phyloP scores from a whole-genome alignment of 2,329 filamentous ascomycete species.

The Paramyrothecium sp. region DNA sequence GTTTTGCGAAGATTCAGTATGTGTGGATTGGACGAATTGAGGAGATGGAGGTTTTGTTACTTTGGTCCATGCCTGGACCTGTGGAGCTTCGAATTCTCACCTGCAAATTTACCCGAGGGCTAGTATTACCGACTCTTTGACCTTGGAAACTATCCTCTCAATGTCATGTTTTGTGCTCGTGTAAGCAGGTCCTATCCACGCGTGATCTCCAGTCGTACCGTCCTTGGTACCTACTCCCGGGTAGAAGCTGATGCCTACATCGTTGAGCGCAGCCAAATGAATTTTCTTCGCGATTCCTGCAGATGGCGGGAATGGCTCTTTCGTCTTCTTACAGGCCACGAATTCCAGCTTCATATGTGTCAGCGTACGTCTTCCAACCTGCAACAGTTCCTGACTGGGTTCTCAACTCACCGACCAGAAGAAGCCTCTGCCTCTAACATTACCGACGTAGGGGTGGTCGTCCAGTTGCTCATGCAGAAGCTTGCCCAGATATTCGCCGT shows the following conservation, averaged over 20 bases:
- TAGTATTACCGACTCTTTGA: conserved; percentile 8
- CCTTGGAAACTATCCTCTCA: conserved; percentile 12
- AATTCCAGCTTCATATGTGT: conserved; percentile 21
- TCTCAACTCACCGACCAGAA: conserved; percentile 24
- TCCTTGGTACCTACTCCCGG: conserved; percentile 20
- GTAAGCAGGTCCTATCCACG: conserved; percentile 40
- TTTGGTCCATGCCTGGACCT: no score
- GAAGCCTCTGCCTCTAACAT: conserved; percentile 26
- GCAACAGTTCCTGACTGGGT: background rate
- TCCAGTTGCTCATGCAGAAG: conserved; percentile 18
- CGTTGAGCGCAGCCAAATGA: conserved; percentile 36
- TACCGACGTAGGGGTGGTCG: conserved; percentile 23
- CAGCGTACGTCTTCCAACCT: background rate
- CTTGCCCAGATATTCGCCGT: conserved; percentile 8
- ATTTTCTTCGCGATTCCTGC: conserved; percentile 19
- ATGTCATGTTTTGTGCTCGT: conserved; percentile 27
- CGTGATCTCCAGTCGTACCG: conserved; percentile 18
- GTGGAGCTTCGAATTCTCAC: no score
- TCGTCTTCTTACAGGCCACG: conserved; percentile 20
- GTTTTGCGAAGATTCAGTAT: no score
- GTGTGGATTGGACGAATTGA: no score
- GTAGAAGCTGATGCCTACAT: conserved; percentile 48
- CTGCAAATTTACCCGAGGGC: conserved; percentile 8
- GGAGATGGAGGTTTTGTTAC: no score
- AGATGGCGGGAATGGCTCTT: conserved; percentile 26